Base-by-base conservation (phyloP, 2,329 filamentous ascomycete genomes). In the Fusarium nygamai region DNA sequence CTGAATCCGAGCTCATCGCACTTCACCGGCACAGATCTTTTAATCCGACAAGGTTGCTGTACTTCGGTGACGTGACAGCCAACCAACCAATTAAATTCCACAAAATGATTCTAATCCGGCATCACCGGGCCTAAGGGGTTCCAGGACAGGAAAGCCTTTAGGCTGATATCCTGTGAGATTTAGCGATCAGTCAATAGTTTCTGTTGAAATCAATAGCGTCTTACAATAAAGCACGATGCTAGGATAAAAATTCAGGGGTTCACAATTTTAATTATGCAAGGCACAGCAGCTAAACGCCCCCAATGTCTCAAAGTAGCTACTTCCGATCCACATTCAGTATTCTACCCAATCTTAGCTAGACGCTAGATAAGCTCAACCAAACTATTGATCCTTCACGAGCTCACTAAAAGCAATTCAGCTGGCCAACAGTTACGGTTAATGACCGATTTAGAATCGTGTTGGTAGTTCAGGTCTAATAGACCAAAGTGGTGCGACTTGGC, bases 321-420 rank as follows among this genome's bases (percentile, higher is more conserved):
- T 17, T 9, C 29, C 14, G n/a, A 58, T 58, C 54, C 54, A 58
- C 54, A 27, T 7, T 20, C 0, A 22, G 27, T 9, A 14, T 8
- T 19, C 14, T 19, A 20, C 2, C 56, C n/a, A 48, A 59, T 48
- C 6, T 34, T 3, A 24, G 24, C 11, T 0, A 1, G 3, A 38
- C n/a, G 7, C 41, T 20, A 36, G n/a, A 59, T 29, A 4, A 20
- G 8, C 16, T 11, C 19, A 5, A 27, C 24, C 9, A 12, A n/a
- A 29, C 11, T 64, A 64, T 64, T 22, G 61, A 62, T 64, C 61
- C 57, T 62, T 31, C 56, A 20, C n/a, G 29, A 50, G 43, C 17
- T 38, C 29, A 31, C 24, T 29, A 61, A 54, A 33, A 8, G 6
- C 17, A 22, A 22, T 61, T 54, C 58, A 54, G 61, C 57, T 62